Evolutionary conservation across 805 yeast genomes (phyloP).

Genomic region (Kurtzmaniella fragi): DNA sequence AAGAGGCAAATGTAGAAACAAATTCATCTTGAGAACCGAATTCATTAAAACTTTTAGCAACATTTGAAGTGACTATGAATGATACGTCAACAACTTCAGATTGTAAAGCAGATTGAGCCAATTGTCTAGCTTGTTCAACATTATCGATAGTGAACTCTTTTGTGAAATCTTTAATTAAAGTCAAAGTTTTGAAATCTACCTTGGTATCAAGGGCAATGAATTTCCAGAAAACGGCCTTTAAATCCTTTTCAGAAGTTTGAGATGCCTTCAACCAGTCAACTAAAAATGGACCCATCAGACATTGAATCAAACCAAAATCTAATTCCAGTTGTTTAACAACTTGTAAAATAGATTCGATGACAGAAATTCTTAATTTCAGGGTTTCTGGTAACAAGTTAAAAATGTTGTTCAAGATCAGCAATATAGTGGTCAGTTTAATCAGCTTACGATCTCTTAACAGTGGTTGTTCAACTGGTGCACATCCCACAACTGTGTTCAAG

Average conservation of each 20-base stretch:
- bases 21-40: conserved; percentile 19
- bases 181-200: conserved; percentile 23
- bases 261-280: conserved; percentile 30
- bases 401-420: conserved; percentile 35
- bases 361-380: conserved; percentile 24
- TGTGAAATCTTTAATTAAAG: conserved; percentile 32
- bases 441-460: conserved; percentile 41
- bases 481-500: conserved; percentile 21
- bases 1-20: conserved; percentile 24
- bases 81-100: conserved; percentile 36
- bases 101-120: conserved; percentile 32
- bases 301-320: conserved; percentile 28
- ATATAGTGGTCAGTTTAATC: conserved; percentile 35
- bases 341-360: conserved; percentile 27
- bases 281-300: conserved; percentile 33
- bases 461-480: conserved; percentile 32
- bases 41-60: conserved; percentile 26
- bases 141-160: conserved; percentile 15
- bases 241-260: conserved; percentile 23
- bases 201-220: conserved; percentile 30
- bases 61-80: conserved; percentile 37
- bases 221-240: conserved; percentile 30
- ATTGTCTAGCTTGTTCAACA: conserved; percentile 20
- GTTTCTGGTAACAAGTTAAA: conserved; percentile 37
- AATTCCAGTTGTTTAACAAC: conserved; percentile 24